phyloP scores from a whole-genome alignment of 2,329 filamentous ascomycete species.

The Microsporum ferrugineum region DNA sequence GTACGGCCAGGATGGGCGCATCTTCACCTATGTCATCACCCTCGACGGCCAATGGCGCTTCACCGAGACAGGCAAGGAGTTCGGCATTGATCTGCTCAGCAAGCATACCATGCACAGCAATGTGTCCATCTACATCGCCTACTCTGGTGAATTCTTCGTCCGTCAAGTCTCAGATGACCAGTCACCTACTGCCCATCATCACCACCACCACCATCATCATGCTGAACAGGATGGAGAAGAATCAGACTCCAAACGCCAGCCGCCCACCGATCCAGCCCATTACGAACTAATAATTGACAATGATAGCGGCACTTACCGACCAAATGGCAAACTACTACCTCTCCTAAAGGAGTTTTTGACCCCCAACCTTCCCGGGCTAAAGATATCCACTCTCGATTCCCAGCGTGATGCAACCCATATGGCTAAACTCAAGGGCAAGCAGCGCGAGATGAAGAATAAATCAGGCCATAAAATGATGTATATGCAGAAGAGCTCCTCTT shows the following conservation, averaged over 20 bases:
- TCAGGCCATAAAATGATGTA: slow-evolving; percentile 44
- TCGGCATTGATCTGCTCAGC: slow-evolving; percentile 81
- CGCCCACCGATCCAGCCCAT: slow-evolving; percentile 43
- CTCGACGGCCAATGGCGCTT: slow-evolving; percentile 79
- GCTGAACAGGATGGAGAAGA: slow-evolving; percentile 21
- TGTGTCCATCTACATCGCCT: slow-evolving; percentile 82
- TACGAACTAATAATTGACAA: slow-evolving; percentile 94
- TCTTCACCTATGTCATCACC: slow-evolving; percentile 87
- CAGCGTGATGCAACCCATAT: slow-evolving; percentile 59
- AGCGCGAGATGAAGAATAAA: slow-evolving; percentile 61
- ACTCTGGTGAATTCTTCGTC: slow-evolving; percentile 86
- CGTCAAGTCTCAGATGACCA: slow-evolving; percentile 40
- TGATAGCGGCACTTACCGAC: slow-evolving; percentile 85
- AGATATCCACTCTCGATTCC: slow-evolving; percentile 63
- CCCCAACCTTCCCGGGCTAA: slow-evolving; percentile 63
- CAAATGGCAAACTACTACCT: slow-evolving; percentile 65
- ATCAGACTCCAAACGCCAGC: slow-evolving; percentile 32
- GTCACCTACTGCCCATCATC: slow-evolving; percentile 22
- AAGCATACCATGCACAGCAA: slow-evolving; percentile 98
- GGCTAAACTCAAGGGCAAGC: slow-evolving; percentile 61
- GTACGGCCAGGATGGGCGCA: slow-evolving; percentile 70
- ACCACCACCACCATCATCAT: background rate
- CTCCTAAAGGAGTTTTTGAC: slow-evolving; percentile 59
- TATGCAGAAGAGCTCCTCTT: slow-evolving; percentile 37
- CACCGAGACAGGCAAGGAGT: slow-evolving; percentile 91